A percentile compares a stretch with the other conserved stretches of the same genome.
phyloP scores from a whole-genome alignment of 2,329 filamentous ascomycete genomes.

The Drechslerella dactyloides region DNA sequence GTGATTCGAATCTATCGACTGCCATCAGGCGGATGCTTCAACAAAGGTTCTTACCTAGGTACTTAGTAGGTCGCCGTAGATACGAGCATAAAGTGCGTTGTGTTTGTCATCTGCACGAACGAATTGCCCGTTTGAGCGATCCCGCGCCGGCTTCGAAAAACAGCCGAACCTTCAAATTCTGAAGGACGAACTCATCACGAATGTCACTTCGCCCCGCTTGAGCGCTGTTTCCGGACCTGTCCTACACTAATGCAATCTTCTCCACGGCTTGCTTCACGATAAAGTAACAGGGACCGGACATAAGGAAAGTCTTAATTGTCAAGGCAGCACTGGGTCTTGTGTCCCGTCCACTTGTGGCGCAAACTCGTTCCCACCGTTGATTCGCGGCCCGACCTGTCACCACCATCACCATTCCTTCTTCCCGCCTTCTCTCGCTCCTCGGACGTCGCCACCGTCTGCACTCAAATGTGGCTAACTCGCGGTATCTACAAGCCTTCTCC shows the following conservation, averaged over 20 bases:
- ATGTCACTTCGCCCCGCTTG: not conserved
- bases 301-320: not conserved
- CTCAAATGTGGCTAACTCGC: conserved; percentile 47
- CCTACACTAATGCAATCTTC: not conserved
- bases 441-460: conserved; percentile 49
- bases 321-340: too few species aligned
- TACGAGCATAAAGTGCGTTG: too few species aligned
- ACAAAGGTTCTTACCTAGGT: too few species aligned
- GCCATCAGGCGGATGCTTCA: too few species aligned
- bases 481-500: conserved; percentile 25
- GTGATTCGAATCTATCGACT: too few species aligned
- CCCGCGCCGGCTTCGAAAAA: not conserved
- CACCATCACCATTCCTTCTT: conserved; percentile 37
- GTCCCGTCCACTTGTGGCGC: not conserved
- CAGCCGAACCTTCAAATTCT: not conserved
- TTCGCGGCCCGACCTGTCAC: not conserved
- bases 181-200: not conserved
- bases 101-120: not conserved
- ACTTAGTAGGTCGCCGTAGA: too few species aligned
- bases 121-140: not conserved
- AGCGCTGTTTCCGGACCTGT: not conserved
- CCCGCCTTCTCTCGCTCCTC: conserved; percentile 28
- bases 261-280: not conserved
- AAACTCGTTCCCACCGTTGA: not conserved
- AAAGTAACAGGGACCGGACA: not conserved